Base-by-base conservation (phyloP, 2,329 filamentous ascomycete genomes). In the Penicillium paneum region DNA sequence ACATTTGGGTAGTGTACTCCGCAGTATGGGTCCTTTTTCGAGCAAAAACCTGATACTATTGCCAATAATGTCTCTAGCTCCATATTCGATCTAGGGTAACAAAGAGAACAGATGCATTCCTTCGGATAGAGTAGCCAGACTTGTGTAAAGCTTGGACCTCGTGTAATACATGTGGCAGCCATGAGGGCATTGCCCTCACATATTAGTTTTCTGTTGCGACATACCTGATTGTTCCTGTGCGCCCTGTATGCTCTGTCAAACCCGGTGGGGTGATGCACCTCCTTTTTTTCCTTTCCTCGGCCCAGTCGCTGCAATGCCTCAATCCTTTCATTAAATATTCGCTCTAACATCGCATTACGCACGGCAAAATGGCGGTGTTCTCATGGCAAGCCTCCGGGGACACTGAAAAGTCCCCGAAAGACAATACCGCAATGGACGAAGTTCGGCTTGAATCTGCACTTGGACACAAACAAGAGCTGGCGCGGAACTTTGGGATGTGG, bases 401-500 rank as follows among this genome's bases (percentile, higher is more conserved):
- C 29, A 49, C 38, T 7, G 53, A 52, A 4, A 54, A 49, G 13
- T 31, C 45, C 7, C 13, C 56, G 13, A 62, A 57, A 21, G 46
- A 29, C 7, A 35, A 60, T 19, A 19, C 43, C 10, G 45, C 43
- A 35, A 58, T 68, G 19, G 67, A 69, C 46, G 56, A 58, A n/a
- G 55, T 63, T 12, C 64, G 62, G 21, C 55, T 68, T 10, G 67
- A 69, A 36, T 60, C 65, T 8, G 61, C 67, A 2, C 49, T 69
- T n/a, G 83, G 83, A 1, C 82, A 86, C 63, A 76, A 75, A 58
- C 83, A 85, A 64, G 82, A 86, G 63, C 69, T 86, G 28, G 76
- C 76, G 47, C 75, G 83, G n/a, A 81, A 85, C 58, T 85, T 84
- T 61, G 76, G 80, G 15, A 68, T 85, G 3, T 64, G 83, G 42